Percentiles rank a stretch among this genome's conserved stretches.
Evolutionary conservation across 371 early-diverging fungal species (phyloP).

Genomic region (Circinella umbellata): DNA sequence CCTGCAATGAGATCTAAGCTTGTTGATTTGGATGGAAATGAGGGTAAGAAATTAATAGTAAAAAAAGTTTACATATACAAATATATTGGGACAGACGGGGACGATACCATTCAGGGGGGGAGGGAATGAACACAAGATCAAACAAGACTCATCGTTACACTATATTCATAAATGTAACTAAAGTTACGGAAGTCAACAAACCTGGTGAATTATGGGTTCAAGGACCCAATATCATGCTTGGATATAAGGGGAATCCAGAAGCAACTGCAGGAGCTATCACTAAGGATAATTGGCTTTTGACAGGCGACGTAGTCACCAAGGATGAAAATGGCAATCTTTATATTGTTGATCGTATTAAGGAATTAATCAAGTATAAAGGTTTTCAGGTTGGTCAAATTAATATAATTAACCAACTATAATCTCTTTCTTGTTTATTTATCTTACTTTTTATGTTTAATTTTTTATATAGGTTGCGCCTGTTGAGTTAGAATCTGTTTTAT

Average conservation of each 20-base stretch:
- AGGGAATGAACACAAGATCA: no score
- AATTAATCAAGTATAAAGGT: constrained; percentile 81
- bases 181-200: constrained; percentile 48
- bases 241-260: constrained; percentile 69
- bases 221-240: constrained; percentile 52
- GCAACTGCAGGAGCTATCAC: constrained; percentile 75
- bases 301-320: constrained; percentile 81
- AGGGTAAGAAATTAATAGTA: constrained; percentile 32
- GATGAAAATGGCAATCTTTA: constrained; percentile 57
- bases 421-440: no score
- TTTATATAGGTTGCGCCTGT: constrained; percentile 46
- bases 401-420: no score
- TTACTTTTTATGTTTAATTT: no score
- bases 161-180: background rate
- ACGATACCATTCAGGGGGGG: no score
- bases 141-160: background rate
- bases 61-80: no score
- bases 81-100: no score
- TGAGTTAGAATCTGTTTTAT: constrained; percentile 77
- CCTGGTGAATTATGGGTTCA: constrained; percentile 72
- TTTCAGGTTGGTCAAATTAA: constrained; percentile 43
- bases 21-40: constrained; percentile 60
- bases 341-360: constrained; percentile 75
- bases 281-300: constrained; percentile 76
- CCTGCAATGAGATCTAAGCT: constrained; percentile 73